Percentiles rank a stretch among this genome's conserved stretches.
phyloP scores from a whole-genome alignment of 306 rosid species.

The Gynostemma pentaphyllum region DNA sequence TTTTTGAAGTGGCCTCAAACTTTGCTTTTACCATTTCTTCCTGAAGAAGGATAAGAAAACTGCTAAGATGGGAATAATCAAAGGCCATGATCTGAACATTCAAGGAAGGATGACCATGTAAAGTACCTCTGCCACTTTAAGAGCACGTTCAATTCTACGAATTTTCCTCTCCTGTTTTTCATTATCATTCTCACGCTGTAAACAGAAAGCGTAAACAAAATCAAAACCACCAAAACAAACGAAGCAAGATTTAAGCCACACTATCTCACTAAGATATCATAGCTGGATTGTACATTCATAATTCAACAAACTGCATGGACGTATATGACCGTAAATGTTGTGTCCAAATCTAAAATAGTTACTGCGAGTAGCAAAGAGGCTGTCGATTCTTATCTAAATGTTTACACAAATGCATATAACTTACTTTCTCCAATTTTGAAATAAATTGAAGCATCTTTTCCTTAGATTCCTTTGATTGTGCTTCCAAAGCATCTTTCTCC shows the following conservation, averaged over 20 bases:
- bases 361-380: not conserved
- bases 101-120: constrained; percentile 5
- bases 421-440: constrained; percentile 51
- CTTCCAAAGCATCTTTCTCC: constrained; percentile 51
- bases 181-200: constrained; percentile 56
- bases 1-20: constrained; percentile 52
- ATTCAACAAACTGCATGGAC: too few relatives aligned
- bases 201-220: constrained; percentile 13
- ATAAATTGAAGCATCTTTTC: constrained; percentile 33
- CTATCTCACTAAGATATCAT: too few relatives aligned
- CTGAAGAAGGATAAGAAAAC: constrained; percentile 30
- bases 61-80: not conserved
- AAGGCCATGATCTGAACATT: not conserved
- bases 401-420: constrained; percentile 19
- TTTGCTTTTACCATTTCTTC: constrained; percentile 85
- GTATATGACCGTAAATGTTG: too few relatives aligned
- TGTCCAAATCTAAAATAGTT: not conserved
- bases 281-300: too few relatives aligned
- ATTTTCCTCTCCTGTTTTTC: constrained; percentile 58
- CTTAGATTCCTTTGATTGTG: constrained; percentile 43
- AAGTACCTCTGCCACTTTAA: constrained; percentile 69
- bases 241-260: not conserved
- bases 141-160: constrained; percentile 51
- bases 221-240: constrained; percentile 2
- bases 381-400: too few relatives aligned